Conservation (phyloP, 495 filamentous ascomycete species). For the Aspergillus panamensis region DNA sequence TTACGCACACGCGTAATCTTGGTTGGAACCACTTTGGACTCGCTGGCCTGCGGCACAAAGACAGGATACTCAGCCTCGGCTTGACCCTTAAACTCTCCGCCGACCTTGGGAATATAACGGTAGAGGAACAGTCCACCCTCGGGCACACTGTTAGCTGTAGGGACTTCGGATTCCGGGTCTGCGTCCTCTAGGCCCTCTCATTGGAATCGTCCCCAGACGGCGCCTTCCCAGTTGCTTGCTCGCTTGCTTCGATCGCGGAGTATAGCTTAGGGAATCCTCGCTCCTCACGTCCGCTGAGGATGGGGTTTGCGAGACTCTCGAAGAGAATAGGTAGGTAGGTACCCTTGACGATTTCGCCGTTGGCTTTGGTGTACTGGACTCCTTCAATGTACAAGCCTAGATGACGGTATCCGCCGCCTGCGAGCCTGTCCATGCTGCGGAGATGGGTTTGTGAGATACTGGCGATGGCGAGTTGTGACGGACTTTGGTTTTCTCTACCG, state of each 20-base stretch:
- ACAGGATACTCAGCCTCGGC: slow-evolving; percentile 47
- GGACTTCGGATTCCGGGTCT: slow-evolving; percentile 25
- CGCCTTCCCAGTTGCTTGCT: slow-evolving; percentile 45
- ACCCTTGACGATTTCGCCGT: slow-evolving; percentile 45
- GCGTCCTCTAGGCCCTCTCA: slow-evolving; percentile 37
- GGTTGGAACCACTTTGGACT: slow-evolving; percentile 32
- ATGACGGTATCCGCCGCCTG: slow-evolving; percentile 52
- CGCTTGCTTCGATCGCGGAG: slow-evolving; percentile 43
- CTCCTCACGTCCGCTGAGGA: slow-evolving; percentile 53
- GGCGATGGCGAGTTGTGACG: slow-evolving; percentile 39
- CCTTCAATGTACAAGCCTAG: slow-evolving; percentile 57
- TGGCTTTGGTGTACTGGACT: slow-evolving; percentile 50
- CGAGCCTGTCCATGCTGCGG: slow-evolving; percentile 53
- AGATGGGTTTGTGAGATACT: slow-evolving; percentile 48
- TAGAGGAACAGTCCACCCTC: slow-evolving; percentile 43
- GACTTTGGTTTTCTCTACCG: slow-evolving; percentile 34
- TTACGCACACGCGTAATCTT: slow-evolving; percentile 32
- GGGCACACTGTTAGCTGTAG: slow-evolving; percentile 29
- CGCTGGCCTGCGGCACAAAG: slow-evolving; percentile 37
- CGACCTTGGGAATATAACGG: slow-evolving; percentile 48
- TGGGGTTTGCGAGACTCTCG: slow-evolving; percentile 50
- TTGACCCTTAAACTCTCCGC: slow-evolving; percentile 35
- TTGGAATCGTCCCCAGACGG: slow-evolving; percentile 41
- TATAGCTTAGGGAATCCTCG: slow-evolving; percentile 56
- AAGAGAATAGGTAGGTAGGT: slow-evolving; percentile 55